Percentiles rank a stretch among this genome's conserved stretches.
phyloP scores from a whole-genome alignment of 202 grass and related monocot genomes.

The Schoenoplectus triqueter region DNA sequence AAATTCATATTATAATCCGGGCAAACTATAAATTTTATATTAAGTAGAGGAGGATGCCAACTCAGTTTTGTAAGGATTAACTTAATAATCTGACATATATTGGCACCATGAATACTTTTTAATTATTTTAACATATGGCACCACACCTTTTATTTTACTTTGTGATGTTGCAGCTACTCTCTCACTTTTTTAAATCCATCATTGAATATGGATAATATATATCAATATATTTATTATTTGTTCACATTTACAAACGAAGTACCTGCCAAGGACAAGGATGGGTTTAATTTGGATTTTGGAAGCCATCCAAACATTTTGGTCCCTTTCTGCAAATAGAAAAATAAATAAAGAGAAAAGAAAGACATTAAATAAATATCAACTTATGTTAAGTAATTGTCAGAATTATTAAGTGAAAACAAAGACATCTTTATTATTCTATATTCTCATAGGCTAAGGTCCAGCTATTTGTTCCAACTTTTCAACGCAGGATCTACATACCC shows the following conservation, averaged over 20 bases:
- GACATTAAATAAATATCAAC: neutral
- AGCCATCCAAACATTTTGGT: constrained; percentile 1
- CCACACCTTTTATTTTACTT: neutral
- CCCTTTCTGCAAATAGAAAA: neutral
- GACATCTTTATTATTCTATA: neutral
- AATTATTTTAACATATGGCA: neutral
- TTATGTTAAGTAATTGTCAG: neutral
- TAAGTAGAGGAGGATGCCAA: neutral
- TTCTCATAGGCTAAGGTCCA: neutral
- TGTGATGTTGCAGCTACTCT: neutral
- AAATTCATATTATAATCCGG: too few relatives aligned
- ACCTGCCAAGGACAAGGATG: neutral
- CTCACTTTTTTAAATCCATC: neutral
- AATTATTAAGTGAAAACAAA: neutral
- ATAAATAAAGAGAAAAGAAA: neutral
- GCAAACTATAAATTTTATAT: too few relatives aligned
- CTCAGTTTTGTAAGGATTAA: neutral
- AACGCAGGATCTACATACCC: neutral
- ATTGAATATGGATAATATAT: neutral
- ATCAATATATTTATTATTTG: neutral
- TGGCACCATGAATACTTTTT: neutral
- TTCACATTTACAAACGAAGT: neutral
- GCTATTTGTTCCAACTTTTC: constrained; percentile 18
- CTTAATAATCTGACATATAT: neutral
- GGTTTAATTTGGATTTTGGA: neutral